Percentiles rank a stretch among this genome's conserved stretches.
Conservation (phyloP, 108 stramenopile species). For the Nitzschia sp. region DNA sequence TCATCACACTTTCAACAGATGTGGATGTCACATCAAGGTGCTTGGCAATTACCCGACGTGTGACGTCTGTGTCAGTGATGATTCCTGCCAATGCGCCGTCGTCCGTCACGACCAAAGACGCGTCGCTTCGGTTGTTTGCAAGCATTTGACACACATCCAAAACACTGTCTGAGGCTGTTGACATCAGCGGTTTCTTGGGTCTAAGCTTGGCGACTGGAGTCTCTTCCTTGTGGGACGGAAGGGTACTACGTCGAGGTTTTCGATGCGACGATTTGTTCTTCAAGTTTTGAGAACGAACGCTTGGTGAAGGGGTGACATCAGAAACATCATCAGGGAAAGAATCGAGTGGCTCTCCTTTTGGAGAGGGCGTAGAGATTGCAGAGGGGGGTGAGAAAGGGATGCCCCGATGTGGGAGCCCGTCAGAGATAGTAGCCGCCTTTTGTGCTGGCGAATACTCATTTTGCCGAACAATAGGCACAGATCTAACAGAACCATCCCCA, state of each 20-base stretch:
- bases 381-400: neutral
- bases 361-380: neutral
- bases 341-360: neutral
- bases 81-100: conserved; percentile 77
- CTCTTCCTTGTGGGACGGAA: neutral
- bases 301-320: neutral
- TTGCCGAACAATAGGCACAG: neutral
- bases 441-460: neutral
- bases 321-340: conserved; percentile 4
- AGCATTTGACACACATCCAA: conserved; percentile 60
- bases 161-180: conserved; percentile 40
- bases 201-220: conserved; percentile 67
- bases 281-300: neutral
- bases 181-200: conserved; percentile 72
- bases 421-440: neutral
- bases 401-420: neutral
- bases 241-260: neutral
- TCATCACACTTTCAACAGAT: conserved; percentile 79
- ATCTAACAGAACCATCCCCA: neutral
- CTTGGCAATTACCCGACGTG: conserved; percentile 72
- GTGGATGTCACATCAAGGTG: conserved; percentile 58
- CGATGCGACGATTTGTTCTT: neutral
- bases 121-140: conserved; percentile 61
- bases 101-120: conserved; percentile 56
- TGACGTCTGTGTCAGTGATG: conserved; percentile 83